Evolutionary conservation across 164 flowering plant genomes (phyloP), one percentile per base, ranked within the genome.

Genomic region (Platanus orientalis): DNA sequence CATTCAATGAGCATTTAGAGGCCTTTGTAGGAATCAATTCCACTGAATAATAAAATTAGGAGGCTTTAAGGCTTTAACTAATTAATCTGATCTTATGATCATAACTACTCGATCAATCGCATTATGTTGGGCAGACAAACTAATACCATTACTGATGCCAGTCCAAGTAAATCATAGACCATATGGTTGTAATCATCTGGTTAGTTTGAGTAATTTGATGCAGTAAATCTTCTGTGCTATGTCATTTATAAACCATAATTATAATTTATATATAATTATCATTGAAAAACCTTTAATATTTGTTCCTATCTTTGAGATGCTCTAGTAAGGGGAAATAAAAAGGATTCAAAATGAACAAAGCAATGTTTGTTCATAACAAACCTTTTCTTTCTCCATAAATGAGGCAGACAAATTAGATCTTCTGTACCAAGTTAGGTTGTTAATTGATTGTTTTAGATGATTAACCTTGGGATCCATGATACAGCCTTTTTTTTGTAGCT

Each of bases 321-420:
- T 32, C 9, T 32, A 42, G 2, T 14, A 42, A 42, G 17, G 11
- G 4, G 17, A 11, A 16, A 42, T 42, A 6, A 11, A 42, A 42
- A 42, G 13, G 13, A 10, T n/a, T n/a, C 16, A 42, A 14, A 14
- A 42, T 42, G 17, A 14, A 10, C 13, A 42, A 42, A 42, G 17
- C 47, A 42, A 42, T 42, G 17, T 14, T 10, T 42, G 17, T 42
- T 10, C 3, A 14, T 42, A 4, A 32, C 28, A 54, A 54, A 54
- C 28, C 49, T 52, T 6, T 42, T 3, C 16, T 65, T 25, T 57
- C 47, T 61, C 53, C 63, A 66, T n/a, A n/a, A n/a, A n/a, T n/a
- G n/a, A n/a, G n/a, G n/a, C n/a, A 70, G 78, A 74, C 79, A 76
- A 71, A 64, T 62, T 70, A 63, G 64, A 71, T 75, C 36, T 4